These are phyloP conservation scores for Tylopilus sp. DNA, from an alignment of 768 basidiomycete species.

Conservation along the genomic window DNA sequence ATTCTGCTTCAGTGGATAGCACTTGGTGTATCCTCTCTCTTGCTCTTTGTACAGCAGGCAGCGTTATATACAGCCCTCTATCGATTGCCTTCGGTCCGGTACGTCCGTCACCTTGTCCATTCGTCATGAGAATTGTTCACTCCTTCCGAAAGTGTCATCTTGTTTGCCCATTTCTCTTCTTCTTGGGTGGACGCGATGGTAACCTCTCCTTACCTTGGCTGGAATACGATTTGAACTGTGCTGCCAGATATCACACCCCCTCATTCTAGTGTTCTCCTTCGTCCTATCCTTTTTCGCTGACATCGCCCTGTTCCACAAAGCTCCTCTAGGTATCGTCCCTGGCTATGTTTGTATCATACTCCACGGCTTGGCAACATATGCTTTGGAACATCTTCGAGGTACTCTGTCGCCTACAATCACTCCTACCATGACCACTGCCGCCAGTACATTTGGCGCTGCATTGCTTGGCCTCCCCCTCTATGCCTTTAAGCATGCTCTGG, in stretches of 20 bases:
- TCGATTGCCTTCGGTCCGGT: slow-evolving; percentile 67
- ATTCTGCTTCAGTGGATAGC: slow-evolving; percentile 63
- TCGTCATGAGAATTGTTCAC: neutral
- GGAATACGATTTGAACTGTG: neutral
- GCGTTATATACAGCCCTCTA: slow-evolving; percentile 67
- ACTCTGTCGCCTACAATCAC: slow-evolving; percentile 57
- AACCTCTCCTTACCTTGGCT: slow-evolving; percentile 45
- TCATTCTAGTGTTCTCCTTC: slow-evolving; percentile 47
- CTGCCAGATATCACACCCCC: slow-evolving; percentile 47
- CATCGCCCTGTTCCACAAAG: slow-evolving; percentile 38
- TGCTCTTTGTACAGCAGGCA: slow-evolving; percentile 66
- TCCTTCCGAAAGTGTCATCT: slow-evolving; percentile 49
- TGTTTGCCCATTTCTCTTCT: slow-evolving; percentile 68
- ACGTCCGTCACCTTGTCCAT: slow-evolving; percentile 18
- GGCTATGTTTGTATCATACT: slow-evolving; percentile 65
- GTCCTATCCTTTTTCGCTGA: slow-evolving; percentile 58
- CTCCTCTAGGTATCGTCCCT: slow-evolving; percentile 43
- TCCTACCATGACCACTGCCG: slow-evolving; percentile 51
- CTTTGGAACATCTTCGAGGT: slow-evolving; percentile 59
- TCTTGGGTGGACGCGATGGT: slow-evolving; percentile 60
- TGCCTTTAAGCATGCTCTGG: slow-evolving; percentile 54
- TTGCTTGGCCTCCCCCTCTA: slow-evolving; percentile 65
- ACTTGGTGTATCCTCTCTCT: slow-evolving; percentile 60
- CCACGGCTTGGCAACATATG: slow-evolving; percentile 57
- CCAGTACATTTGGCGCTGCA: slow-evolving; percentile 59